Percentiles rank a stretch among this genome's conserved stretches.
phyloP scores from a whole-genome alignment of 495 filamentous ascomycete genomes.

The Astrothelium subdiscretum region DNA sequence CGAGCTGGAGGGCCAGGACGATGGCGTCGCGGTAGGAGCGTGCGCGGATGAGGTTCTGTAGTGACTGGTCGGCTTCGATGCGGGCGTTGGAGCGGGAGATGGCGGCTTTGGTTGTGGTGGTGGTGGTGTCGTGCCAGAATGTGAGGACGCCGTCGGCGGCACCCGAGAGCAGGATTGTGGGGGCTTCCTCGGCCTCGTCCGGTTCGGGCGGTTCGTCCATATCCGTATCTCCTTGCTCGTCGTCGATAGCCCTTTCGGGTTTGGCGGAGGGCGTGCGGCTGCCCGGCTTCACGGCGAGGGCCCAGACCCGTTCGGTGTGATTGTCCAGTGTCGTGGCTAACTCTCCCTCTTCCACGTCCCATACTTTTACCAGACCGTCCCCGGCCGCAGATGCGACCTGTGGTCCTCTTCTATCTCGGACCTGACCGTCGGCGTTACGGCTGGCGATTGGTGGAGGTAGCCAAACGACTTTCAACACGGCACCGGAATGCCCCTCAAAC shows the following conservation, averaged over 20 bases:
- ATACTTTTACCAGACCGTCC: conserved; percentile 94
- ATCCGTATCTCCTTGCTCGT: background rate
- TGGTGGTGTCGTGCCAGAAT: conserved; percentile 89
- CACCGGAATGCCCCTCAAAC: conserved; percentile 92
- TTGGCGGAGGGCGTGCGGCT: conserved; percentile 19
- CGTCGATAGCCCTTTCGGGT: background rate
- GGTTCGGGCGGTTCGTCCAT: conserved; percentile 3
- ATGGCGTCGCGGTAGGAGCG: conserved; percentile 86
- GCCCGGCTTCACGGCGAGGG: conserved; percentile 59
- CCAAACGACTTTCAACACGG: conserved; percentile 88
- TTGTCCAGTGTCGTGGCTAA: conserved; percentile 82
- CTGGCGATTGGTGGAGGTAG: conserved; percentile 45
- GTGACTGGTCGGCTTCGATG: conserved; percentile 82
- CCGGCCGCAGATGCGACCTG: conserved; percentile 80
- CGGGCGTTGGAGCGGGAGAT: conserved; percentile 60
- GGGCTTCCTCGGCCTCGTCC: background rate
- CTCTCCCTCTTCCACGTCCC: conserved; percentile 75
- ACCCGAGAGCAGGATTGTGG: conserved; percentile 65
- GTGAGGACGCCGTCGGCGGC: conserved; percentile 81
- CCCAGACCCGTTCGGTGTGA: conserved; percentile 89
- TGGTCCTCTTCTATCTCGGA: conserved; percentile 26
- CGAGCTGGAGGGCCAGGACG: conserved; percentile 77
- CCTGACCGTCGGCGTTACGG: conserved; percentile 31
- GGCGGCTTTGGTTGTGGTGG: conserved; percentile 58
- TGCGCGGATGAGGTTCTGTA: conserved; percentile 81